Evolutionary conservation across 306 rosid genomes (phyloP), one percentile per base, ranked within the genome.

Genomic region (Ceratonia siliqua): DNA sequence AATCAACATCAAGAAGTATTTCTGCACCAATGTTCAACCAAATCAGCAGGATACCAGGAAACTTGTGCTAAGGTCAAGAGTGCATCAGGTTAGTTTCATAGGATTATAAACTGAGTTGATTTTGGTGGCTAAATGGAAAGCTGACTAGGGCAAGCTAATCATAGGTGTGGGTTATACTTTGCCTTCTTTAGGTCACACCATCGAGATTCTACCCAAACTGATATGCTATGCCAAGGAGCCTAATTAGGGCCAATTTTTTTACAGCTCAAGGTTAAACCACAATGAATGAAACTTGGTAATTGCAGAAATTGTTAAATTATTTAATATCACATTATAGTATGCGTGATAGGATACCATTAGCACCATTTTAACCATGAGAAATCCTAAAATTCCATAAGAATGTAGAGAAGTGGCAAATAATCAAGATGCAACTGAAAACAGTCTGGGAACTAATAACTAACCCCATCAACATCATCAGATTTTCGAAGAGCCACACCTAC

Each of bases 401-500:
- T 46, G 27, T 61, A 61, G 73, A 81, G 75, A 78, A 46, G 62
- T 53, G 74, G 43, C 48, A 46, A 24, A 69, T 55, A 64, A 72
- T 72, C 70, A 59, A 71, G 71, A 38, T 39, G 80, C 62, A 62
- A 62, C 36, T 24, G 65, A 49, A 72, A 66, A 70, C 17, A 76
- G 50, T 55, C 20, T 55, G 64, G 52, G 61, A 67, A 80, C 32
- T 67, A 77, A 79, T 68, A 49, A 85, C 97, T 83, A 81, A 94
- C 98, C 92, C 93, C 98, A 36, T 91, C 97, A 67, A 84, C 92
- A 86, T 94, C 92, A 67, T 90, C 96, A 12, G 95, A 59, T 88
- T 94, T 94, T 79, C 92, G 89, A 68, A 94, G 94, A 48, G 95
- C 96, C 3, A 83, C 93, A 82, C 85, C 89, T 39, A 94, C 87